These are phyloP conservation scores for Botrytis fabae DNA, from an alignment of 2,329 filamentous ascomycete species.

Conservation along the genomic window DNA sequence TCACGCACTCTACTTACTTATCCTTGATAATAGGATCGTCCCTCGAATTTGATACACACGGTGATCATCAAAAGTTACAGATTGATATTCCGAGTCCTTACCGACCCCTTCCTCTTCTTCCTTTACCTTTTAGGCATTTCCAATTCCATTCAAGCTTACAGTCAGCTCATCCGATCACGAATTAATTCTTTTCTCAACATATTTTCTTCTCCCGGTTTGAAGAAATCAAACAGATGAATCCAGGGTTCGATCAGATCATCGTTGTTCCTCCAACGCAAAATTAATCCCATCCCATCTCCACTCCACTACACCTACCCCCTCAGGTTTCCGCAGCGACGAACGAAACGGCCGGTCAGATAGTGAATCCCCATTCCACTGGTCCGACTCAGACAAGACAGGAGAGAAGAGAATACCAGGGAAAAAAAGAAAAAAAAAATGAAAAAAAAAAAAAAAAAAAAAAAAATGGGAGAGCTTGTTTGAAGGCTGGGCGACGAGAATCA, in stretches of 20 bases:
- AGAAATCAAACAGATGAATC: neutral
- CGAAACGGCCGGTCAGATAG: slow-evolving; percentile 2
- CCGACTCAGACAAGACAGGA: neutral
- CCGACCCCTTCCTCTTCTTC: neutral
- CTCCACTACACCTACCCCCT: neutral
- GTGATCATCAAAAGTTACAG: neutral
- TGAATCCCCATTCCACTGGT: neutral
- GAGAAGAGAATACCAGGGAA: neutral
- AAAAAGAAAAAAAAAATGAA: neutral
- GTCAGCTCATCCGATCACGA: neutral
- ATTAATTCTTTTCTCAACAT: neutral
- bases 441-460: neutral
- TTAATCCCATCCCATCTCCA: slow-evolving; percentile 1
- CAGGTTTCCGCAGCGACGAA: slow-evolving; percentile 18
- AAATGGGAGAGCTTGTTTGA: slow-evolving; percentile 2
- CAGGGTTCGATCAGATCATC: neutral
- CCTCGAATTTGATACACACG: neutral
- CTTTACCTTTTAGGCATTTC: neutral
- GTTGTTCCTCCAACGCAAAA: slow-evolving; percentile 19
- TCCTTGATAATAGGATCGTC: neutral
- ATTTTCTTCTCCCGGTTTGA: neutral
- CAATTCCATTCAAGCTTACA: neutral
- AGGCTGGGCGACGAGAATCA: neutral
- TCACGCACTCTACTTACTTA: neutral
- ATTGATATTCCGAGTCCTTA: neutral